A percentile compares a stretch with the other conserved stretches of the same genome.
Conservation (phyloP, 257 asterid species). For the Ophiorrhiza pumila region DNA sequence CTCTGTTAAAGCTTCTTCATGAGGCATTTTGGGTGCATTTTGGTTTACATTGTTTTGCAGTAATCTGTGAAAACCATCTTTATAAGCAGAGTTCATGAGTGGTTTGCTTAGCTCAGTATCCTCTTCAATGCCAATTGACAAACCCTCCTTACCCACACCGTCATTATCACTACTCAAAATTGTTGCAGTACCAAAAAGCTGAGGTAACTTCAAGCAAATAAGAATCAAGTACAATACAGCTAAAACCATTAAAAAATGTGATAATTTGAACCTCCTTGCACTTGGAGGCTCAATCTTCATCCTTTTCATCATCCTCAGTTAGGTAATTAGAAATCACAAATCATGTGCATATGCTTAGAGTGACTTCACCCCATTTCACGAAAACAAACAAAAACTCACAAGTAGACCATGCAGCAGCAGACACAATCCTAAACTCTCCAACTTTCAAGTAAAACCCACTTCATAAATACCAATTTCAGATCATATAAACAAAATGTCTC, state of each 20-base stretch:
- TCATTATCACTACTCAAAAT: conserved; percentile 39
- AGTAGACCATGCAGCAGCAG: not conserved
- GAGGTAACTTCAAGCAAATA: conserved; percentile 64
- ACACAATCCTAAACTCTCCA: not conserved
- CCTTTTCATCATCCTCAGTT: conserved; percentile 58
- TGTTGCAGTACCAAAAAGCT: conserved; percentile 56
- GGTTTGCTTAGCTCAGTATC: conserved; percentile 35
- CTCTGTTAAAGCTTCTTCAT: conserved; percentile 31
- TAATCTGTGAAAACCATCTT: conserved; percentile 50
- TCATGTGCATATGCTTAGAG: not conserved
- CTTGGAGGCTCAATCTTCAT: conserved; percentile 55
- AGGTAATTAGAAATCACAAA: conserved; percentile 1
- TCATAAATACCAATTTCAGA: not conserved
- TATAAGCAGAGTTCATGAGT: conserved; percentile 28
- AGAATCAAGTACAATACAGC: conserved; percentile 70
- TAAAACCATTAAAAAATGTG: conserved; percentile 56
- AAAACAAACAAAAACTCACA: not conserved
- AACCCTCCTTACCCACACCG: conserved; percentile 35
- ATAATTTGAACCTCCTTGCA: conserved; percentile 62
- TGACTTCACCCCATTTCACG: not conserved
- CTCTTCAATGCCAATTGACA: conserved; percentile 32
- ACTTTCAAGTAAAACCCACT: not conserved
- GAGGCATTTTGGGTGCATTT: conserved; percentile 32
- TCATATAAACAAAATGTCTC: not conserved
- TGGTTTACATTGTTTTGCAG: conserved; percentile 45